Evolutionary conservation across 75 land plant genomes (phyloP).

Genomic region (Adiantum capillusveneris): DNA sequence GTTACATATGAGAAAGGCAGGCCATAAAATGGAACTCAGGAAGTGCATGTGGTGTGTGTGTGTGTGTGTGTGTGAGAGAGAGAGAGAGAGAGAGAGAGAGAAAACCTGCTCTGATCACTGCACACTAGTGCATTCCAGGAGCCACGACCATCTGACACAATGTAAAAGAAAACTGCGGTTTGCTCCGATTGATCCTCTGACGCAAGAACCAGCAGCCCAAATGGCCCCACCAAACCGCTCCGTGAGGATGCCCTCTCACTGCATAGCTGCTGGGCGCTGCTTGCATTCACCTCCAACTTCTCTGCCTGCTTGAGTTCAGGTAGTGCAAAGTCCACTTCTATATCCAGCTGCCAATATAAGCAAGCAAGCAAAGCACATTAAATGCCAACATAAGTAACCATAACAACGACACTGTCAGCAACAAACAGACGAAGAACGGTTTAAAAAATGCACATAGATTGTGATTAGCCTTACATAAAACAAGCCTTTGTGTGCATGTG

Average conservation of each 20-base stretch:
- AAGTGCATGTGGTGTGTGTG: no score
- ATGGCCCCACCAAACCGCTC: constrained; percentile 44
- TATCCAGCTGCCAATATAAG: constrained; percentile 67
- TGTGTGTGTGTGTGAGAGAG: no score
- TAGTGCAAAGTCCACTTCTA: constrained; percentile 42
- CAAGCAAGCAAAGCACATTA: no score
- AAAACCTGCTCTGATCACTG: constrained; percentile 52
- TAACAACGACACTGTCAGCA: no score
- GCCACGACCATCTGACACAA: constrained; percentile 12
- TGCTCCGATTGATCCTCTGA: constrained; percentile 35
- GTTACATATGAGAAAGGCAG: not conserved
- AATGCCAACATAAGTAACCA: no score
- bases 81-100: no score
- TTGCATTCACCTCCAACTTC: constrained; percentile 9
- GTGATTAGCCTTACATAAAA: no score
- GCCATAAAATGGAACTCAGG: not conserved
- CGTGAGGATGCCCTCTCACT: constrained; percentile 18
- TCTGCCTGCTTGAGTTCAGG: constrained; percentile 25
- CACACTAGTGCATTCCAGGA: constrained; percentile 46
- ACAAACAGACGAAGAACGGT: no score
- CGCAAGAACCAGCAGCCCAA: constrained; percentile 55
- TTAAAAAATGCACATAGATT: no score
- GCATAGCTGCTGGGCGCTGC: constrained; percentile 31
- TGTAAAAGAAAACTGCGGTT: constrained; percentile 57
- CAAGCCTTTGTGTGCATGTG: no score